Conservation (phyloP, 331 rosid genomes). For the Quercus tomentella region DNA sequence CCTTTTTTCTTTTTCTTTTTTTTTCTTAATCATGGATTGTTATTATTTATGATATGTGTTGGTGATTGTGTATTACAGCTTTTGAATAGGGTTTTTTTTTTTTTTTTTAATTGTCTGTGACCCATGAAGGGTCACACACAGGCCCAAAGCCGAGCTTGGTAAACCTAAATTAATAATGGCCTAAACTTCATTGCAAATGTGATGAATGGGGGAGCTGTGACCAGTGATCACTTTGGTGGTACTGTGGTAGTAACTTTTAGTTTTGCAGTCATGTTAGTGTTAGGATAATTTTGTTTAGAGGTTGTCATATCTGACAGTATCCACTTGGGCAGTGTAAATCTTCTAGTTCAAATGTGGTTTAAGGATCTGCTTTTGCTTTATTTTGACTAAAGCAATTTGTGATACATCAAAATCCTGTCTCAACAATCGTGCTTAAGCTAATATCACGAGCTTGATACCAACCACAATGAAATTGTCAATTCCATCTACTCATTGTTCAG, state of each 20-base stretch:
- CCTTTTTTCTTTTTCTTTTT: no score
- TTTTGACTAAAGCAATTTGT: no score
- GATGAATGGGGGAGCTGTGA: not conserved
- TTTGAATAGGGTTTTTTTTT: not conserved
- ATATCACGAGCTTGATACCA: no score
- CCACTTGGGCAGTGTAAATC: no score
- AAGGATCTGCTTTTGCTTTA: not conserved
- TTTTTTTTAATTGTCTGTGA: not conserved
- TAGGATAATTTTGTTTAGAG: not conserved
- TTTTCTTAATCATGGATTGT: not conserved
- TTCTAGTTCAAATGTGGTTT: not conserved
- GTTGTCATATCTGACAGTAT: not conserved
- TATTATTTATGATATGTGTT: conserved; percentile 10
- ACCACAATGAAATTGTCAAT: no score
- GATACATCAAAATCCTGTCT: no score
- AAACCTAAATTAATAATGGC: no score
- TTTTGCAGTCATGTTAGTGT: not conserved
- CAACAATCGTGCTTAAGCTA: no score
- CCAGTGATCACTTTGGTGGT: not conserved
- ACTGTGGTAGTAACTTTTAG: no score
- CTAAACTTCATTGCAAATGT: no score
- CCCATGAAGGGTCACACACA: not conserved
- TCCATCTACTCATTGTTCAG: no score
- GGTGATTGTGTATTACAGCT: not conserved
- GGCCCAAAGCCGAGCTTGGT: not conserved